phyloP scores from a whole-genome alignment of 2,329 filamentous ascomycete genomes.

The Diaporthe vexans region DNA sequence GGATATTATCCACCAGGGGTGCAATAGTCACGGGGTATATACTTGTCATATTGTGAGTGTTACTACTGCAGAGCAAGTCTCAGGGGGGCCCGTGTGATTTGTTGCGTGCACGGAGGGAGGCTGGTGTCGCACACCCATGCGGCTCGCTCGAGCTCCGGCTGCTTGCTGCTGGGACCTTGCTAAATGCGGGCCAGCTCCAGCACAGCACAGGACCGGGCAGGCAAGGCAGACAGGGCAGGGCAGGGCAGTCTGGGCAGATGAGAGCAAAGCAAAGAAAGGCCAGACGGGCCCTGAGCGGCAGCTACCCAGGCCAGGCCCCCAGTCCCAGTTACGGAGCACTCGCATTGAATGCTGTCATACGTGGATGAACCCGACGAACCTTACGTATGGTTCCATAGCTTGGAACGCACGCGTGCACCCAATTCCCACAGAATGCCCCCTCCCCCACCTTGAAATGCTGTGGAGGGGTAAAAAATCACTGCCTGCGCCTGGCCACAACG shows the following conservation, averaged over 20 bases:
- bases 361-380: slow-evolving; percentile 23
- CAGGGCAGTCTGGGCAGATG: no score
- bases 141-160: neutral
- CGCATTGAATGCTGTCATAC: slow-evolving; percentile 38
- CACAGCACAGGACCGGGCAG: neutral
- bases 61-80: neutral
- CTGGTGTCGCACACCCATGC: neutral
- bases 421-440: slow-evolving; percentile 47
- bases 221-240: no score
- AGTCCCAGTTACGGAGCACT: no score
- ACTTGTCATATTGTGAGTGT: neutral
- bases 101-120: slow-evolving; percentile 1
- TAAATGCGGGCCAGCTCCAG: slow-evolving; percentile 3
- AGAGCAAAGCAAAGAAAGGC: neutral
- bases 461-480: slow-evolving; percentile 43
- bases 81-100: slow-evolving; percentile 2
- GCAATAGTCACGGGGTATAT: neutral
- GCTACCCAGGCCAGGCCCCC: no score
- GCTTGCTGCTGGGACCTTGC: neutral
- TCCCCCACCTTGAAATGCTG: slow-evolving; percentile 48
- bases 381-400: slow-evolving; percentile 17
- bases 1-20: no score
- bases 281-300: neutral
- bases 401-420: slow-evolving; percentile 31
- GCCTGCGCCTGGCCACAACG: slow-evolving; percentile 37